These are phyloP conservation scores for Pythium aristosporum DNA, from an alignment of 352 stramenopile genomes.

Conservation along the genomic window DNA sequence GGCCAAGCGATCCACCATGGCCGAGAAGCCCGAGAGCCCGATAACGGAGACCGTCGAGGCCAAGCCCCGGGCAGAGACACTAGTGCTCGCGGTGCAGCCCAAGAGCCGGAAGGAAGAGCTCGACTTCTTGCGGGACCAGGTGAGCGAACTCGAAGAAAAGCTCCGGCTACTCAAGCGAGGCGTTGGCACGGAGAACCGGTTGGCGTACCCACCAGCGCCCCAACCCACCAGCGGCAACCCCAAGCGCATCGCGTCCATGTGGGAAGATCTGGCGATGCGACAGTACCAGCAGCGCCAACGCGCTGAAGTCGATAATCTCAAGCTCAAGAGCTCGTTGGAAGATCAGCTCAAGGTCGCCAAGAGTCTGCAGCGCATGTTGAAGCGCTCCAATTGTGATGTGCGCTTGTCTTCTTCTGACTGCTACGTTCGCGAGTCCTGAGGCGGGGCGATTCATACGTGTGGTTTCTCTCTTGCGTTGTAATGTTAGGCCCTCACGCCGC, in stretches of 20 bases:
- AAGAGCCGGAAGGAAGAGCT: conserved; percentile 59
- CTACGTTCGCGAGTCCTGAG: no score
- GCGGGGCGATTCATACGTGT: neutral
- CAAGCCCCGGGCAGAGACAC: conserved; percentile 1
- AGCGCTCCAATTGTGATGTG: conserved; percentile 25
- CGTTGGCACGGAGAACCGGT: neutral
- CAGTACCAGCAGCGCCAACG: conserved; percentile 31
- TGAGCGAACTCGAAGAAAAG: conserved; percentile 21
- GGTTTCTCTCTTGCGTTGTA: neutral
- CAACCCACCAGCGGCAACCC: neutral
- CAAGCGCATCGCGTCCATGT: conserved; percentile 43
- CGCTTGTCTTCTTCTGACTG: no score
- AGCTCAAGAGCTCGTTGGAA: conserved; percentile 51
- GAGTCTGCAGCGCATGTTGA: conserved; percentile 26
- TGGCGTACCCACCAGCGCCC: neutral
- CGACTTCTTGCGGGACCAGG: conserved; percentile 51
- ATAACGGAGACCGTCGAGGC: neutral
- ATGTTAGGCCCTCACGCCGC: conserved; percentile 8
- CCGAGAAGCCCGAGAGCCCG: neutral
- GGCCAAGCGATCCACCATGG: neutral
- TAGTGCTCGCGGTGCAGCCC: conserved; percentile 18
- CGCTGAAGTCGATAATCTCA: conserved; percentile 55
- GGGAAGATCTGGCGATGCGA: conserved; percentile 24
- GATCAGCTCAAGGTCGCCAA: conserved; percentile 59
- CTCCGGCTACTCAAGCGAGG: conserved; percentile 15